Percentiles rank a stretch among this genome's conserved stretches.
Evolutionary conservation across 2,329 filamentous ascomycete species (phyloP).

Genomic region (Tolypocladium capitatum): DNA sequence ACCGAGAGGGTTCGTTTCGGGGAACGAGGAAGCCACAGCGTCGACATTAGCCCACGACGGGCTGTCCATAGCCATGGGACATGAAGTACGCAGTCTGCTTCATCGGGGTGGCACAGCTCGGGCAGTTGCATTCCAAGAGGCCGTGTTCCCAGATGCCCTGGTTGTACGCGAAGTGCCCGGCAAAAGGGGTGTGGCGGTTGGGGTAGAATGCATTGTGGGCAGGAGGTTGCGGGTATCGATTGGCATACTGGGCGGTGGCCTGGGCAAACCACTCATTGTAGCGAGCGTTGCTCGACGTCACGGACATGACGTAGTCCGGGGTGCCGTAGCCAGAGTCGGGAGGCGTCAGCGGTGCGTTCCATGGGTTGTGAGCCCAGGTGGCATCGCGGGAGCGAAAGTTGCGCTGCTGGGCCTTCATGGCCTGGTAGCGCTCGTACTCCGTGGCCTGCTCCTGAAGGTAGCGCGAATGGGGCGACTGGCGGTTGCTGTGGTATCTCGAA

Average conservation of each 20-base stretch:
- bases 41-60: constrained; percentile 36
- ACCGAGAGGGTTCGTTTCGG: no score
- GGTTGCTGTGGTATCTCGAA: constrained; percentile 24
- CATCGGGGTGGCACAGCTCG: constrained; percentile 29
- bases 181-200: constrained; percentile 27
- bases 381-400: constrained; percentile 31
- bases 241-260: constrained; percentile 28
- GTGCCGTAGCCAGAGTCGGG: constrained; percentile 50
- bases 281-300: constrained; percentile 37
- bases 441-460: constrained; percentile 43
- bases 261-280: constrained; percentile 47
- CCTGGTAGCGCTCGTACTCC: constrained; percentile 37
- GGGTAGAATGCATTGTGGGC: constrained; percentile 27
- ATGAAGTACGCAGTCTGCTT: constrained; percentile 36
- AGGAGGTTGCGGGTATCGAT: constrained; percentile 29
- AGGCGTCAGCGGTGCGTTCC: constrained; percentile 40
- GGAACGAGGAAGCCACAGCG: background rate
- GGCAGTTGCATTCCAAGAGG: constrained; percentile 35
- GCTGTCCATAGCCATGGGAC: constrained; percentile 35
- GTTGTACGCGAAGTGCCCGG: constrained; percentile 30
- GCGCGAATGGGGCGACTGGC: constrained; percentile 24
- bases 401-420: constrained; percentile 27
- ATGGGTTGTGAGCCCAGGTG: constrained; percentile 30
- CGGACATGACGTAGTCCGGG: constrained; percentile 43
- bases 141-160: constrained; percentile 38